phyloP scores from a whole-genome alignment of 2,329 filamentous ascomycete genomes.

The Rhytidhysteron rufulum region DNA sequence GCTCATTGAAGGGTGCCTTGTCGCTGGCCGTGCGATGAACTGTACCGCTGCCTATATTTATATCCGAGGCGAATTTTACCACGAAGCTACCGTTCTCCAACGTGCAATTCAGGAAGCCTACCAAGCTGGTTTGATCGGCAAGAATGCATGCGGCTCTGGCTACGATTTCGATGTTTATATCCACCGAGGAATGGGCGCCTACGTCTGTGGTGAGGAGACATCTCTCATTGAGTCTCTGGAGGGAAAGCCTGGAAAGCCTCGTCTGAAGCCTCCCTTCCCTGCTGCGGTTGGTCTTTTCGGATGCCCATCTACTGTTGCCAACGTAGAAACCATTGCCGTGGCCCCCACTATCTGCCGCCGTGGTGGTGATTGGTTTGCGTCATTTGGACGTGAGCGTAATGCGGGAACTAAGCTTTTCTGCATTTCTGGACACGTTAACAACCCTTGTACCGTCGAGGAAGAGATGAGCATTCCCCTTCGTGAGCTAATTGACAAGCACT shows the following conservation, averaged over 20 bases:
- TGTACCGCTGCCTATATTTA: conserved; percentile 98
- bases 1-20: conserved; percentile 92
- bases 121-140: conserved; percentile 88
- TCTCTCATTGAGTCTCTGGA: conserved; percentile 97
- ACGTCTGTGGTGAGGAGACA: conserved; percentile 97
- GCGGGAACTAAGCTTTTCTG: conserved; percentile 97
- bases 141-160: conserved; percentile 94
- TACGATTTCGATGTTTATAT: conserved; percentile 98
- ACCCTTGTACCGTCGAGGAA: conserved; percentile 95
- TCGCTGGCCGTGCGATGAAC: conserved; percentile 97
- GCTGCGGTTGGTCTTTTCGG: conserved; percentile 96
- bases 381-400: conserved; percentile 94
- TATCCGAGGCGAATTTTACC: conserved; percentile 96
- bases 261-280: conserved; percentile 97
- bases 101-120: conserved; percentile 97
- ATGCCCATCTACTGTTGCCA: conserved; percentile 95
- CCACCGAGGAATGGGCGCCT: conserved; percentile 94
- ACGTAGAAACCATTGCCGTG: conserved; percentile 95
- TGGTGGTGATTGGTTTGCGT: conserved; percentile 87
- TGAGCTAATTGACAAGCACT: conserved; percentile 97
- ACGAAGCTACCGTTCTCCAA: conserved; percentile 91
- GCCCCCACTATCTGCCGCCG: conserved; percentile 93
- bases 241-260: conserved; percentile 97
- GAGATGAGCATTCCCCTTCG: conserved; percentile 98
- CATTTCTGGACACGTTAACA: conserved; percentile 98